Base-by-base conservation (phyloP, 306 rosid genomes). In the Cyclanthera cordifolia region DNA sequence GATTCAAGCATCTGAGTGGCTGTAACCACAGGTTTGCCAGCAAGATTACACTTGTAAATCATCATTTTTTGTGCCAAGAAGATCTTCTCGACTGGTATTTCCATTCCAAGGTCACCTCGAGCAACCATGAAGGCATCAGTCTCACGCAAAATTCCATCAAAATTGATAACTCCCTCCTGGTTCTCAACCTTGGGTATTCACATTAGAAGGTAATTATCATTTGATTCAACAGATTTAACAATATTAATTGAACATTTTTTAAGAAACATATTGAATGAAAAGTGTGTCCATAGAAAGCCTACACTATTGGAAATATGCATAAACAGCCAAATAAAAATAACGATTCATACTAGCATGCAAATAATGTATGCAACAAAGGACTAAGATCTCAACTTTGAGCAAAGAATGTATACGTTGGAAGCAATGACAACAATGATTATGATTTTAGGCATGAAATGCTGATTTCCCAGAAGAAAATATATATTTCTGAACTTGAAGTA, bases 21-120 rank as follows among this genome's bases (percentile, higher is more conserved):
- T 72, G 97, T 91, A 73, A 91, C 97, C 47, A 91, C 97, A 50
- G 97, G 96, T 77, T 91, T 91, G 58, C 97, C 97, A 67, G 78
- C 94, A 72, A 88, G 96, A 77, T 91, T 91, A 48, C 97, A 91
- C 88, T 91, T 91, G 50, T 91, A 91, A 74, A 91, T 91, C 97
- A 91, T 91, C 97, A 91, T 91, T 58, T 91, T 91, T 81, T 91
- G 97, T 27, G 97, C 96, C 74, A 91, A 81, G 68, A 91, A 91
- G 52, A 91, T 91, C 87, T 91, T 91, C 78, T 91, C 97, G 16
- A 91, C 97, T 23, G 97, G 97, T 53, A 91, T 91, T 79, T 91
- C 97, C 97, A 91, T 91, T 83, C 96, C 97, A 63, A 91, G 96
- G 80, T 91, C 97, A 57, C 97, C 97, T 73, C 97, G 96, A 15